Percentiles rank a stretch among this genome's conserved stretches.
Conservation (phyloP, 1,284 basidiomycete genomes). For the Leccinum variabile region DNA sequence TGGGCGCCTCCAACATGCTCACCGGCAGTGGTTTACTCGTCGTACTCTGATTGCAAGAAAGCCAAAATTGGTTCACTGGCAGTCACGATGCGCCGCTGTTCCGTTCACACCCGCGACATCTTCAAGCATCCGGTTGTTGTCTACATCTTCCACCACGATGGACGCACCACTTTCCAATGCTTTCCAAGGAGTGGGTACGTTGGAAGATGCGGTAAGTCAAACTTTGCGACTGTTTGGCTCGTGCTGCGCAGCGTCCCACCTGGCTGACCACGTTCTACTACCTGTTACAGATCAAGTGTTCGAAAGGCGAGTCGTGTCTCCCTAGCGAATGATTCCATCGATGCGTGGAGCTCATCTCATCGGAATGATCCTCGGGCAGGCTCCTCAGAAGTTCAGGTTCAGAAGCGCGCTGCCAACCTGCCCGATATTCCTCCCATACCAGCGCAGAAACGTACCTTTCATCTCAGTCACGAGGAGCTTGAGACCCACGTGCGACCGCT, state of each 20-base stretch:
- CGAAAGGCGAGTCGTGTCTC: constrained; percentile 20
- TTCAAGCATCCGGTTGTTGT: constrained; percentile 1
- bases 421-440: constrained; percentile 34
- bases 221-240: background rate
- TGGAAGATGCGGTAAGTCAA: constrained; percentile 28
- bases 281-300: constrained; percentile 20
- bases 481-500: constrained; percentile 34
- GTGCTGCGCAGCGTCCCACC: background rate
- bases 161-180: background rate
- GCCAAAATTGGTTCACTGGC: constrained; percentile 9
- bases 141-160: constrained; percentile 9
- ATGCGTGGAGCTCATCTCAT: background rate
- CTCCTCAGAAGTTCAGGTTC: constrained; percentile 23
- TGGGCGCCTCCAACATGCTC: constrained; percentile 3
- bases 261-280: background rate
- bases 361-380: constrained; percentile 11
- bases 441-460: constrained; percentile 27
- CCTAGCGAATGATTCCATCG: background rate
- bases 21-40: background rate
- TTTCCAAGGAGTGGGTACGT: constrained; percentile 5
- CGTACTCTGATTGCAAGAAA: background rate
- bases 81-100: background rate
- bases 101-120: background rate
- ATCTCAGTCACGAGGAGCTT: constrained; percentile 35
- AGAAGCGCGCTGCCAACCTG: constrained; percentile 17